phyloP scores from a whole-genome alignment of 148 eudicot species.

The Polygonum maritimum region DNA sequence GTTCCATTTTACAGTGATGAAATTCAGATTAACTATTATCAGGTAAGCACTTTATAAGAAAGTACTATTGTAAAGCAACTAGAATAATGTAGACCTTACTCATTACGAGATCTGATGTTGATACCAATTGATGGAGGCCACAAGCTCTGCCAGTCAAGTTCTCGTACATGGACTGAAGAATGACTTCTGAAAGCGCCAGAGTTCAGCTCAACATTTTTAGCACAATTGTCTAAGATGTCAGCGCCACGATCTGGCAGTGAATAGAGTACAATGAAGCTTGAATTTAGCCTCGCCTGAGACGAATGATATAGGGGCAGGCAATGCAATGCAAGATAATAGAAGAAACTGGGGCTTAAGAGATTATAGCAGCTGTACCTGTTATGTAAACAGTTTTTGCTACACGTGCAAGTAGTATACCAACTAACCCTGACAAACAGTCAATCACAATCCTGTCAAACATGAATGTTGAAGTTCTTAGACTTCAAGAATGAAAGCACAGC shows the following conservation, averaged over 20 bases:
- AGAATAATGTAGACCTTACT: constrained; percentile 16
- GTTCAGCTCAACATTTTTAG: constrained; percentile 57
- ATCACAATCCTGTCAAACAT: constrained; percentile 29
- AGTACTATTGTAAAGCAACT: not conserved
- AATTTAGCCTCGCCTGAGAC: not conserved
- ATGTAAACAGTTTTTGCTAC: constrained; percentile 64
- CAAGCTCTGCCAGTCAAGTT: constrained; percentile 81
- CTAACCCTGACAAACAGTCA: constrained; percentile 65
- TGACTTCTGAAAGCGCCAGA: constrained; percentile 31
- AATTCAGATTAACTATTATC: not conserved
- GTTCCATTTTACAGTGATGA: not conserved
- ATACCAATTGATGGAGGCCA: constrained; percentile 53
- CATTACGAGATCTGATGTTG: constrained; percentile 17
- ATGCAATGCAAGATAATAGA: not conserved
- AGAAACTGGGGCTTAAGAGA: not conserved
- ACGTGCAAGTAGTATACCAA: constrained; percentile 77
- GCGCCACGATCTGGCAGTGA: constrained; percentile 54
- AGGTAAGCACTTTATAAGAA: not conserved
- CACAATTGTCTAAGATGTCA: constrained; percentile 70
- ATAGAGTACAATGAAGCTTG: not conserved
- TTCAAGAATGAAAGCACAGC: not conserved
- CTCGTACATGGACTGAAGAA: constrained; percentile 69
- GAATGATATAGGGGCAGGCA: not conserved
- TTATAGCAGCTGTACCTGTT: constrained; percentile 45
- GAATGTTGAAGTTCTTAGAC: constrained; percentile 14